These are phyloP conservation scores for Aspergillus phoenicis DNA, from an alignment of 2,329 filamentous ascomycete genomes.

Conservation along the genomic window DNA sequence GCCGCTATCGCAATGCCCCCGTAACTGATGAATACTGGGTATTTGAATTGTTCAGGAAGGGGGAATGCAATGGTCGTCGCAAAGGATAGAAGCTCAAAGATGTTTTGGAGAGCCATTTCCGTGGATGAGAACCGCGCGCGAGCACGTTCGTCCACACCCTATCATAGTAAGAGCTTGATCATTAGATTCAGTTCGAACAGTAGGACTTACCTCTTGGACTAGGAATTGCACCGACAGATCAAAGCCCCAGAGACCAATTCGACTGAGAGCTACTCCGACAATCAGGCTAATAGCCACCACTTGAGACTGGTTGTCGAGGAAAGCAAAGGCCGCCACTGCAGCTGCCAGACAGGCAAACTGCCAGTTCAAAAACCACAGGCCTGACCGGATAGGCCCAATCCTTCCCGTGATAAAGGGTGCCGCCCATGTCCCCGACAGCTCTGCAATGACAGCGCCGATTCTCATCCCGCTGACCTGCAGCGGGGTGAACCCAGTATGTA, in stretches of 20 bases:
- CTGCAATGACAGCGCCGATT: conserved; percentile 53
- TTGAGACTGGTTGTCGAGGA: conserved; percentile 27
- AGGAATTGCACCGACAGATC: conserved; percentile 64
- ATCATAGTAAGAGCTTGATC: background rate
- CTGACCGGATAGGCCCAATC: conserved; percentile 64
- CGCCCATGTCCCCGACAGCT: conserved; percentile 57
- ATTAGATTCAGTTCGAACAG: background rate
- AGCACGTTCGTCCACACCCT: conserved; percentile 58
- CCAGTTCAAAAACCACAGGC: conserved; percentile 71
- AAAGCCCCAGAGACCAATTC: conserved; percentile 64
- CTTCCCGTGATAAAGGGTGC: conserved; percentile 54
- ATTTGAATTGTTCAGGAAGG: conserved; percentile 64
- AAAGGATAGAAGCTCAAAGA: conserved; percentile 70
- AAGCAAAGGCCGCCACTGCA: conserved; percentile 50
- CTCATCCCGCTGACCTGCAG: conserved; percentile 52
- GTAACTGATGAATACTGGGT: conserved; percentile 63
- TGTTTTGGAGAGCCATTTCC: conserved; percentile 68
- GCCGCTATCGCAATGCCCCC: conserved; percentile 35
- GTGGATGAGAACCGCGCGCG: conserved; percentile 70
- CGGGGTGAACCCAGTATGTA: conserved; percentile 53
- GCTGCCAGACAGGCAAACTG: conserved; percentile 61
- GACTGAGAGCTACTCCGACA: conserved; percentile 56
- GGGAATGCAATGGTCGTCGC: conserved; percentile 66
- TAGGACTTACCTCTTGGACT: conserved; percentile 58
- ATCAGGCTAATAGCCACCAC: conserved; percentile 49